Evolutionary conservation across 2,329 filamentous ascomycete genomes (phyloP).

Genomic region (Cladosporium velox): DNA sequence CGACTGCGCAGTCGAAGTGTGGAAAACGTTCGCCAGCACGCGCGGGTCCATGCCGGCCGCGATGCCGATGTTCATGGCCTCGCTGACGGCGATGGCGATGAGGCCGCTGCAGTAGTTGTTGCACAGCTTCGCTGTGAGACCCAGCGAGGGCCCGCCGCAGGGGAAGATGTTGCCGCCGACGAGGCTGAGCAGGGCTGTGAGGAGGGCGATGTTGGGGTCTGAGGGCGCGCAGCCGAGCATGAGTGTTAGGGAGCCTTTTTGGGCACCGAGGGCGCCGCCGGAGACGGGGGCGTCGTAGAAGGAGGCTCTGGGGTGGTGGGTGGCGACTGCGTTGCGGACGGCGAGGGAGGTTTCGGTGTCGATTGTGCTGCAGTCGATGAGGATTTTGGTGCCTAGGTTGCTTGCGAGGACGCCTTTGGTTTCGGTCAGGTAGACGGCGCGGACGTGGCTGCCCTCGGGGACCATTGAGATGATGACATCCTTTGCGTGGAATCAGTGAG

Average conservation of each 20-base stretch:
- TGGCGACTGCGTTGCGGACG: slow-evolving; percentile 45
- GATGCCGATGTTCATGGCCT: slow-evolving; percentile 64
- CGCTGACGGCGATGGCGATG: slow-evolving; percentile 59
- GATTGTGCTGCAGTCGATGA: slow-evolving; percentile 60
- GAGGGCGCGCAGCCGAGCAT: slow-evolving; percentile 55
- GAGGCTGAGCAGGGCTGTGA: slow-evolving; percentile 49
- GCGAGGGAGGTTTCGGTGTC: slow-evolving; percentile 54
- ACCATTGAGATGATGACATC: slow-evolving; percentile 57
- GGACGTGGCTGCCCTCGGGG: slow-evolving; percentile 55
- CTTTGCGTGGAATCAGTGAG: slow-evolving; percentile 32
- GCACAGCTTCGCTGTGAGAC: slow-evolving; percentile 60
- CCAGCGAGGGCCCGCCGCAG: slow-evolving; percentile 58
- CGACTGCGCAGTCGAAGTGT: slow-evolving; percentile 55
- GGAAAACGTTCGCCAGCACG: slow-evolving; percentile 55
- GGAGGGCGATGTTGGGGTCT: slow-evolving; percentile 46
- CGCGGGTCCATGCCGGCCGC: slow-evolving; percentile 57
- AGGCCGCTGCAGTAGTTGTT: slow-evolving; percentile 64
- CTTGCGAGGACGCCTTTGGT: slow-evolving; percentile 46
- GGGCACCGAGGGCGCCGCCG: slow-evolving; percentile 55
- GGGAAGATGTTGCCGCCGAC: slow-evolving; percentile 59
- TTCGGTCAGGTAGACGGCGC: slow-evolving; percentile 52
- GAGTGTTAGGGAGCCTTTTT: slow-evolving; percentile 56
- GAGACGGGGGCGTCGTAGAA: slow-evolving; percentile 59
- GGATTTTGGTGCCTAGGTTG: slow-evolving; percentile 47
- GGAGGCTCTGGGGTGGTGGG: slow-evolving; percentile 43